A percentile compares a stretch with the other conserved stretches of the same genome.
Evolutionary conservation across 2,329 filamentous ascomycete genomes (phyloP).

Genomic region (Aspergillus sp.): DNA sequence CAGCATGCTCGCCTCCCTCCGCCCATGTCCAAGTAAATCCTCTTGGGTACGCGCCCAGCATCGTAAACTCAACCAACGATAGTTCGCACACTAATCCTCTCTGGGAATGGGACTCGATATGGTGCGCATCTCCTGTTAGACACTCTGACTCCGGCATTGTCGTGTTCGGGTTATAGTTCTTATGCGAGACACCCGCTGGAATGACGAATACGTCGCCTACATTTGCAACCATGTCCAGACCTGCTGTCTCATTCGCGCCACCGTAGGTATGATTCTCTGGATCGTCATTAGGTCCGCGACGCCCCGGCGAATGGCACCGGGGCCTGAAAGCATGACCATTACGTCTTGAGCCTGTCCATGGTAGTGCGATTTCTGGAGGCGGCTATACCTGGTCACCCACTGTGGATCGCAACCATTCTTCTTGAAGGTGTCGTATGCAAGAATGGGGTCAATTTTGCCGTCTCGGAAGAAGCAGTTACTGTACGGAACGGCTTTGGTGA

Average conservation of each 20-base stretch:
- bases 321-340: slow-evolving; percentile 57
- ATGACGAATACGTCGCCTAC: slow-evolving; percentile 61
- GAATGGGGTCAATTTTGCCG: slow-evolving; percentile 17
- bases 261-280: slow-evolving; percentile 14
- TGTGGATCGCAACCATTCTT: slow-evolving; percentile 54
- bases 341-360: slow-evolving; percentile 58
- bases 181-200: slow-evolving; percentile 58
- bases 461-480: slow-evolving; percentile 38
- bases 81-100: slow-evolving; percentile 37
- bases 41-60: slow-evolving; percentile 60
- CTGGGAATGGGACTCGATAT: slow-evolving; percentile 33
- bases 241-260: slow-evolving; percentile 44
- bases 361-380: slow-evolving; percentile 57
- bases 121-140: slow-evolving; percentile 43
- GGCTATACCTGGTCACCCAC: slow-evolving; percentile 59
- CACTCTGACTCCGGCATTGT: slow-evolving; percentile 32
- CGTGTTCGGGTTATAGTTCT: slow-evolving; percentile 46
- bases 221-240: slow-evolving; percentile 49
- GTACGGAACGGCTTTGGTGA: slow-evolving; percentile 51
- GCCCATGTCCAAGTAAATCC: slow-evolving; percentile 53
- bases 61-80: slow-evolving; percentile 49
- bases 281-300: slow-evolving; percentile 46
- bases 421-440: slow-evolving; percentile 47
- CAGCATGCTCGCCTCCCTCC: slow-evolving; percentile 40
- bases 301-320: slow-evolving; percentile 56